A percentile compares a stretch with the other conserved stretches of the same genome.
phyloP scores from a whole-genome alignment of 2,329 filamentous ascomycete species.

The Periconia sp. region DNA sequence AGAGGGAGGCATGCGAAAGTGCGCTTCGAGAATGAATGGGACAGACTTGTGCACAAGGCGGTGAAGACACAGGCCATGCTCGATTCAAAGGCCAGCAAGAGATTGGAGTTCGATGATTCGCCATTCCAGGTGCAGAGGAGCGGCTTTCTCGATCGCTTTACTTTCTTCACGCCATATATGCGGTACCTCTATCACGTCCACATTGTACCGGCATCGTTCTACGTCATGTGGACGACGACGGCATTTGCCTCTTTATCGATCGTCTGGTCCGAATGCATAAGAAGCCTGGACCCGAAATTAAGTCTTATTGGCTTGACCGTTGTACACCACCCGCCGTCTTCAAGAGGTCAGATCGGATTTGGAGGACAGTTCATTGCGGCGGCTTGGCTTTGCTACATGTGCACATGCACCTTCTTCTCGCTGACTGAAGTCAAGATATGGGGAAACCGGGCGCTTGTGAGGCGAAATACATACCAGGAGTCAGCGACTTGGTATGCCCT shows the following conservation, averaged over 20 bases:
- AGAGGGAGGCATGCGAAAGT: constrained; percentile 83
- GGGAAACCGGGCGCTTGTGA: constrained; percentile 90
- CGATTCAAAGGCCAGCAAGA: constrained; percentile 80
- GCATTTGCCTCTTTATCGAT: constrained; percentile 79
- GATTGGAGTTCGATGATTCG: constrained; percentile 73
- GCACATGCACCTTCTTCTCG: constrained; percentile 81
- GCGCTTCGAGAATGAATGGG: constrained; percentile 87
- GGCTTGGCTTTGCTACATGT: constrained; percentile 96
- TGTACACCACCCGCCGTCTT: constrained; percentile 75
- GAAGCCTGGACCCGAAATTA: constrained; percentile 73
- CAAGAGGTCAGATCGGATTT: constrained; percentile 79
- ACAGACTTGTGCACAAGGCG: constrained; percentile 75
- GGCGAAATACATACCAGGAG: constrained; percentile 89
- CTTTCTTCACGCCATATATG: constrained; percentile 77
- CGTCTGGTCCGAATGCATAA: constrained; percentile 92
- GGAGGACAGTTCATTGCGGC: constrained; percentile 84
- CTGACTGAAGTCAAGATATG: constrained; percentile 96
- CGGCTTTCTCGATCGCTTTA: constrained; percentile 50
- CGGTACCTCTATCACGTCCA: constrained; percentile 80
- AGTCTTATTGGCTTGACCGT: constrained; percentile 74
- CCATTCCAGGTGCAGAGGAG: constrained; percentile 58
- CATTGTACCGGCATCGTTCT: constrained; percentile 71
- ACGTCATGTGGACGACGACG: constrained; percentile 70
- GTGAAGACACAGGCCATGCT: constrained; percentile 79
- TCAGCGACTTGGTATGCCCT: constrained; percentile 95